Base-by-base conservation (phyloP, 257 asterid genomes). In the Avicennia marina region DNA sequence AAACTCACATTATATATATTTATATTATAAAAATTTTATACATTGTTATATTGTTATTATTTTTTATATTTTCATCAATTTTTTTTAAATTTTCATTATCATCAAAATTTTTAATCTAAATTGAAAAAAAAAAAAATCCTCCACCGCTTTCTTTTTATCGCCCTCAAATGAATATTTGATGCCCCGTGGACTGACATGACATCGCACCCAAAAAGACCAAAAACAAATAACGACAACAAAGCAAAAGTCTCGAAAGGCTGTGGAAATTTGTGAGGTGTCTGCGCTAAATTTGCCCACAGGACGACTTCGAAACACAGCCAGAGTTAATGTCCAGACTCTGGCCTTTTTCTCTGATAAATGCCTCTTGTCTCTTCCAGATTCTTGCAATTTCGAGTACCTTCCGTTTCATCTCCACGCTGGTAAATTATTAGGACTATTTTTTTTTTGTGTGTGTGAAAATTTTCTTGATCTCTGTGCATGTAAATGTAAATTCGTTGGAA, bases 201-300 rank as follows among this genome's bases (percentile, higher is more conserved):
- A 40, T 7, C 18, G 13, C 45, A 40, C n/a, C n/a, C n/a, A 29
- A 18, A 1, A 17, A 44, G 4, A n/a, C 0, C 5, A 18, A 38
- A 20, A 4, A 44, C 6, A 25, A 48, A 16, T 7, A 40, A 33
- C 29, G n/a, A n/a, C 6, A 51, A 16, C 8, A 29, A 7, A 4
- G 25, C 43, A 53, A 33, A 64, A 64, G 74, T 56, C 69, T 13
- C 45, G 26, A 21, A 19, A 21, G 54, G 66, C 50, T 19, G 69
- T 54, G 64, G 69, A 62, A 47, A 61, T 36, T 47, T 11, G 52
- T 42, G 9, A 32, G 49, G 51, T 54, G 52, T 27, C 32, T 31
- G 12, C 19, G 44, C 62, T 3, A 47, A 54, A 45, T 38, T 47
- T 38, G 57, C 51, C 49, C 46, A 48, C 8, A 36, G 11, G 38